phyloP scores from a whole-genome alignment of 2,329 filamentous ascomycete species.

The Basipetospora chlamydospora region DNA sequence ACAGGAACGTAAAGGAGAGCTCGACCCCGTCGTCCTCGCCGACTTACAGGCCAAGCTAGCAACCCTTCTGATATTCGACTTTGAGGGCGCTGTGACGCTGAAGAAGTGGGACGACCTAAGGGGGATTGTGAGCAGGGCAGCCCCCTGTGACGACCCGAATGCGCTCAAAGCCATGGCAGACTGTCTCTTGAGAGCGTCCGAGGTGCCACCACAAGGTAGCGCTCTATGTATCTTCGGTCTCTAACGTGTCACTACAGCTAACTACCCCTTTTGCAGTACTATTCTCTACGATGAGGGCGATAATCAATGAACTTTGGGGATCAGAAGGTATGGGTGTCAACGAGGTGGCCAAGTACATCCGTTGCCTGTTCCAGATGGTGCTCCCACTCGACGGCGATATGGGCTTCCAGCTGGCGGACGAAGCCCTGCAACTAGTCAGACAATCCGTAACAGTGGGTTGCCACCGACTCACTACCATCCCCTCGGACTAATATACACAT shows the following conservation, averaged over 20 bases:
- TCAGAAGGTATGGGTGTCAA: constrained; percentile 38
- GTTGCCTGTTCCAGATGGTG: constrained; percentile 59
- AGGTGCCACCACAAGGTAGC: constrained; percentile 37
- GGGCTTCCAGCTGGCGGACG: constrained; percentile 47
- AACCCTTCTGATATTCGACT: constrained; percentile 59
- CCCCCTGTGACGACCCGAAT: constrained; percentile 24
- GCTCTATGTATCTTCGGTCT: no score
- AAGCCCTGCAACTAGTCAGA: constrained; percentile 39
- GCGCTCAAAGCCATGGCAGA: constrained; percentile 53
- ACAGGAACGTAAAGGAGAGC: background rate
- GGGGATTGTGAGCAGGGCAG: constrained; percentile 40
- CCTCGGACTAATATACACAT: no score
- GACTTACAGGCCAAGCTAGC: constrained; percentile 50
- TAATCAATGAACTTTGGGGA: constrained; percentile 54
- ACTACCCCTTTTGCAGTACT: constrained; percentile 22
- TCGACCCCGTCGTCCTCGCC: background rate
- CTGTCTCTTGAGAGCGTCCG: constrained; percentile 36
- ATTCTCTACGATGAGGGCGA: constrained; percentile 42
- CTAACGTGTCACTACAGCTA: background rate
- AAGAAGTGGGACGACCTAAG: constrained; percentile 53
- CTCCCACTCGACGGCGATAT: constrained; percentile 40
- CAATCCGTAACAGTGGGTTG: constrained; percentile 31
- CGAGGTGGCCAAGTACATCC: constrained; percentile 61
- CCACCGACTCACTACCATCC: constrained; percentile 1
- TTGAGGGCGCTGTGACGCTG: constrained; percentile 58